Evolutionary conservation across 345 rosid species (phyloP), one percentile per base, ranked within the genome.

Genomic region (thale cress (Arabidopsis thaliana)): DNA sequence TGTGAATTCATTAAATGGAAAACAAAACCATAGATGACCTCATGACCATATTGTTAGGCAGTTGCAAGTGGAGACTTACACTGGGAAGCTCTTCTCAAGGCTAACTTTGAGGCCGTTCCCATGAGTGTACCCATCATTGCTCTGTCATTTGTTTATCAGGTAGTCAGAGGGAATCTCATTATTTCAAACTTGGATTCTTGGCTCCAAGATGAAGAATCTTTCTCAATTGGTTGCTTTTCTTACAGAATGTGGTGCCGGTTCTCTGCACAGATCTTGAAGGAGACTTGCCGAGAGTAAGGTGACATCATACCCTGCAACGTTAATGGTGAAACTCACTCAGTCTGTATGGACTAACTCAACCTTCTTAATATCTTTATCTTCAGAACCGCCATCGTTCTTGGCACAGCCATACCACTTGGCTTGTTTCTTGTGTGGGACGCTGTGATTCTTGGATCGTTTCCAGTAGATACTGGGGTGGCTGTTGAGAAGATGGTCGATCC

Each of bases 51-150:
- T 72, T 77, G 74, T 69, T 84, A 93, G 97, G 86, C 81, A 76
- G 97, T 80, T 62, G 93, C 94, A 20, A 84, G 91, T 67, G 94
- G 89, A 75, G 73, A 86, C 79, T 83, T 93, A 56, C 96, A 88
- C 22, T 85, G 84, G 86, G 90, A 88, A 67, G 81, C 94, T 79
- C 93, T 93, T 79, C 82, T 88, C 58, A 89, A 84, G 80, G 96
- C 94, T 23, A 89, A 93, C 84, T 86, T 93, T 81, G 89, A 81
- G 62, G 98, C 96, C 1, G 91, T 89, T 85, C 98, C 98, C 4
- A 91, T 88, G 91, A 89, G 98, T 72, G 85, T 93, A 84, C 98
- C 97, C n/a, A 87, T 93, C n/a, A 83, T 93, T 80, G 93, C 97
- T 33, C 91, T 91, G 49, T 91, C 97, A 25, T 93, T 93, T 81